Evolutionary conservation across 106 monocot species (phyloP).

Genomic region (Triglochin maritima): DNA sequence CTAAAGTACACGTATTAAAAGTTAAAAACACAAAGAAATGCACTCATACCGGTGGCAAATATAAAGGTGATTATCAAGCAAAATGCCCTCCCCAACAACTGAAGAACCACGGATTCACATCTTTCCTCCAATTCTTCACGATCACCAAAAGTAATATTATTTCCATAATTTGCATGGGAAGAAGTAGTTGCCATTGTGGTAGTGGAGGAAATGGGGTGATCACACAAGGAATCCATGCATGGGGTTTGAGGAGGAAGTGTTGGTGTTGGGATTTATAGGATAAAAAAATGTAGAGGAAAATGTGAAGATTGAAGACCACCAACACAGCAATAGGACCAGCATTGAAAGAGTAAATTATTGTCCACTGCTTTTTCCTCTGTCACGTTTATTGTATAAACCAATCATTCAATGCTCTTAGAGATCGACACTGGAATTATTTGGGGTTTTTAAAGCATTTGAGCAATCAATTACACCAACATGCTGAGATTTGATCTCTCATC

Average conservation of each 20-base stretch:
- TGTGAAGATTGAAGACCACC: too few species aligned
- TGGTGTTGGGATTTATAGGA: background rate
- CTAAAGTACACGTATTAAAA: background rate
- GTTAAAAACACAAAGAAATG: background rate
- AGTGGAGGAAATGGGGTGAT: background rate
- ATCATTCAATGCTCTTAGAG: too few species aligned
- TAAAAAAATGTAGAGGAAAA: background rate
- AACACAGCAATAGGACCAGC: background rate
- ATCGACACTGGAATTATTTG: too few species aligned
- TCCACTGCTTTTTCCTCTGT: background rate
- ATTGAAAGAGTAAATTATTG: background rate
- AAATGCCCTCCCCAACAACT: background rate
- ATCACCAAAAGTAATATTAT: too few species aligned
- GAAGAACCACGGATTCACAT: background rate
- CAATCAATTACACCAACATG: too few species aligned
- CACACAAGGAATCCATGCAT: slow-evolving; percentile 1
- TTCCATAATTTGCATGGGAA: background rate
- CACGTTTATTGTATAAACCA: too few species aligned
- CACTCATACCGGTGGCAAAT: slow-evolving; percentile 2
- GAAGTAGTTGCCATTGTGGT: background rate
- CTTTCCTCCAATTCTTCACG: too few species aligned
- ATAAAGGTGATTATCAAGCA: slow-evolving; percentile 3
- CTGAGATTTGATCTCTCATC: too few species aligned
- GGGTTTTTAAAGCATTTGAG: too few species aligned
- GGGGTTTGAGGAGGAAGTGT: background rate